phyloP scores from a whole-genome alignment of 2,329 filamentous ascomycete species.

The Colletotrichum graminicola region DNA sequence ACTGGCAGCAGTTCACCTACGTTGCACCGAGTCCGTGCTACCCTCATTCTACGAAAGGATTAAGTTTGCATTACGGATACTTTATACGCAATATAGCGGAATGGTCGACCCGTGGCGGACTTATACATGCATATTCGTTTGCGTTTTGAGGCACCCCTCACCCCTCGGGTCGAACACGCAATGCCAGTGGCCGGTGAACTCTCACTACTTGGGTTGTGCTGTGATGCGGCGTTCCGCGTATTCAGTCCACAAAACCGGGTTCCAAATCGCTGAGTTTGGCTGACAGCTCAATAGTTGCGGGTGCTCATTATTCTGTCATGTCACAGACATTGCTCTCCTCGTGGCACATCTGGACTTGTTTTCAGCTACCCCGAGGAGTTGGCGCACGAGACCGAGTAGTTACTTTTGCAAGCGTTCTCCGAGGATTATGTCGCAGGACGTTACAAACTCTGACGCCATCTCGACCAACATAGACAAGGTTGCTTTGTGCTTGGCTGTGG shows the following conservation, averaged over 20 bases:
- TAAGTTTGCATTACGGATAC: not conserved
- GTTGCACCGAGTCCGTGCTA: constrained; percentile 15
- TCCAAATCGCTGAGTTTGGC: not conserved
- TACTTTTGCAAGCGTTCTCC: constrained; percentile 20
- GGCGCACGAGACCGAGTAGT: constrained; percentile 6
- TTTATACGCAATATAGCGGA: not conserved
- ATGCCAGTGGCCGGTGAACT: constrained; percentile 5
- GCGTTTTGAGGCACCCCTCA: not conserved
- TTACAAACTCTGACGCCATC: constrained; percentile 18
- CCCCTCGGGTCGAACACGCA: constrained; percentile 9
- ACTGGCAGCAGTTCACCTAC: constrained; percentile 2
- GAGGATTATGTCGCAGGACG: constrained; percentile 20
- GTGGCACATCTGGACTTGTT: not conserved
- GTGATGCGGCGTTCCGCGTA: constrained; percentile 25
- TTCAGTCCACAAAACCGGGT: constrained; percentile 18
- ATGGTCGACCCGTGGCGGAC: not conserved
- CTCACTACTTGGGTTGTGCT: not conserved
- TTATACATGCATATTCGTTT: constrained; percentile 2
- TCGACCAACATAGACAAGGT: constrained; percentile 14
- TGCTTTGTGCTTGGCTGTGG: constrained; percentile 20
- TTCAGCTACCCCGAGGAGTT: constrained; percentile 6
- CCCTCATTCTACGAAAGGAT: not conserved
- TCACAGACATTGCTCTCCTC: constrained; percentile 1
- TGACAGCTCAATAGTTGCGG: not conserved
- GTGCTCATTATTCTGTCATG: not conserved